phyloP scores from a whole-genome alignment of 2,329 filamentous ascomycete species.

The Hypoxylon sp. region DNA sequence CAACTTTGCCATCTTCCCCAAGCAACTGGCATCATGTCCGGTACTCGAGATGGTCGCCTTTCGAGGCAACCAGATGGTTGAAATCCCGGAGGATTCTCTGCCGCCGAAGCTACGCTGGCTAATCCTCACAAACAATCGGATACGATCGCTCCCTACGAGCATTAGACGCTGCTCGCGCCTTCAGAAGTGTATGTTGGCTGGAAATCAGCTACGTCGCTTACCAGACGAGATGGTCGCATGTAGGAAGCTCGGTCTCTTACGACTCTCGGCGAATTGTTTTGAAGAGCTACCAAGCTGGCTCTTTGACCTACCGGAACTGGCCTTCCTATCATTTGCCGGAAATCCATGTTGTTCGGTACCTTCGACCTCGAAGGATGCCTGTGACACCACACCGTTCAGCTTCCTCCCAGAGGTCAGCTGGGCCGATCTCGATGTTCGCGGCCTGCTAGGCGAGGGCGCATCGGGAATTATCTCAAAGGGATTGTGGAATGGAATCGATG shows the following conservation, averaged over 20 bases:
- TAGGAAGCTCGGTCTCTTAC: conserved; percentile 60
- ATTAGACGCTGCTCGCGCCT: conserved; percentile 61
- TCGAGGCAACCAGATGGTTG: conserved; percentile 62
- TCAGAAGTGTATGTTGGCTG: conserved; percentile 66
- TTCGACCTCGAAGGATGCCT: conserved; percentile 35
- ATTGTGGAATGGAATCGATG: conserved; percentile 53
- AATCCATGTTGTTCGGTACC: conserved; percentile 60
- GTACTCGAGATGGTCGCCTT: conserved; percentile 66
- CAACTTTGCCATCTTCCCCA: conserved; percentile 61
- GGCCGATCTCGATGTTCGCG: conserved; percentile 58
- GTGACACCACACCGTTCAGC: conserved; percentile 44
- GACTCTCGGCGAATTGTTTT: conserved; percentile 62
- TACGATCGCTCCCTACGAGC: conserved; percentile 58
- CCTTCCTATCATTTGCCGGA: conserved; percentile 64
- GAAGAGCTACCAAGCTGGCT: conserved; percentile 60
- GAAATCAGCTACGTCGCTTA: conserved; percentile 59
- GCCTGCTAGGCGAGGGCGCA: conserved; percentile 62
- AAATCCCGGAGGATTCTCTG: conserved; percentile 60
- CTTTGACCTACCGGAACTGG: conserved; percentile 61
- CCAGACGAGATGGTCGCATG: conserved; percentile 62
- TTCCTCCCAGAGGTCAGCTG: conserved; percentile 59
- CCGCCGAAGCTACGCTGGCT: conserved; percentile 63
- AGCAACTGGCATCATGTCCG: conserved; percentile 60
- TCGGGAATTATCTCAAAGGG: conserved; percentile 64
- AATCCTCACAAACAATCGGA: conserved; percentile 64